Base-by-base conservation (phyloP, 352 stramenopile genomes). In the Pythium scleroteichum region DNA sequence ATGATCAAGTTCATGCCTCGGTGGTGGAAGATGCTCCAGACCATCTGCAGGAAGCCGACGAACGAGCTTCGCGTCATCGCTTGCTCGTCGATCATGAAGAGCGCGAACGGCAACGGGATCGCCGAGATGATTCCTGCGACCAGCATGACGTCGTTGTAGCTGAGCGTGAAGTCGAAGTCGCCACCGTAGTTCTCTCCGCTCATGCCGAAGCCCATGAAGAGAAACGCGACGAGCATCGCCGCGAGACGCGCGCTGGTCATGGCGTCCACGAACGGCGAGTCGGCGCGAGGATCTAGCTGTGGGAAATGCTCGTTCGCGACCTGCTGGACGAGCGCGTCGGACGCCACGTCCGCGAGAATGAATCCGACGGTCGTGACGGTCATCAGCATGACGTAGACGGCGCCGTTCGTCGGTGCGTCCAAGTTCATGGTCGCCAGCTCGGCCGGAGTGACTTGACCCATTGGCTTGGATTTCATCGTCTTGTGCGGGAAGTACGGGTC, bases 281-380 rank as follows among this genome's bases (percentile, higher is more conserved):
- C 63, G 10, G 52, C 20, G 19, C 68, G 48, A 4, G 24, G 23
- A 9, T 53, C 20, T 19, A 20, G 26, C 17, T 22, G 47, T 10
- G 22, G n/a, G 19, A 64, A 58, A 23, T 74, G 38, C 19, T 33
- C 38, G 22, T 63, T 69, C n/a, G 67, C 64, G 3, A 87, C 44
- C 12, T 87, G 67, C 13, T 64, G 48, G 10, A 75, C 63, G 20
- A 90, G 53, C 10, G 70, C 76, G 66, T 95, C 86, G n/a, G 72
- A 73, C 12, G 85, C 76, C 2, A 92, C 81, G 55, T 95, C 84
- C 2, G 83, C 79, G 46, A 92, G 69, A 17, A 92, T 73, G 56
- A 89, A 92, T 0, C 84, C 85, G 29, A 88, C 19, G 19, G 78
- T 85, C 1, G 85, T 81, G 22, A 92, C 41, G 8, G 71, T 68